Evolutionary conservation across 2,329 filamentous ascomycete species (phyloP), one percentile per base, ranked within the genome.

Genomic region (Diaporthe helianthi): DNA sequence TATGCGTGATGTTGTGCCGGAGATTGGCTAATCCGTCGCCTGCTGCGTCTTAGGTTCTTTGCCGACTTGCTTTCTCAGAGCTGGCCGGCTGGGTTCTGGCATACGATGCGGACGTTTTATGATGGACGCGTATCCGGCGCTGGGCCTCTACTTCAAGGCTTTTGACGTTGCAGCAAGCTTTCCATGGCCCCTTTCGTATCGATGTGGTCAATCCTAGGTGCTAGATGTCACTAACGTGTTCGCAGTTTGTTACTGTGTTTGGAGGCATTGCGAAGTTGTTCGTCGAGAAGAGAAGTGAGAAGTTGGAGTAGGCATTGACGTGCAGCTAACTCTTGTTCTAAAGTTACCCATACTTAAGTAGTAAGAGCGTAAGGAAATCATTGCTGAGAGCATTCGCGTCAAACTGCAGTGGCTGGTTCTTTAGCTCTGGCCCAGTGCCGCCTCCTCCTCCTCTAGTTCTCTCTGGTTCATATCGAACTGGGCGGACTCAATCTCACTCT

Each of bases 201-300:
- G 8, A 19, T n/a, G 0, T 46, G 12, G n/a, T n/a, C n/a, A n/a
- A n/a, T n/a, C n/a, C n/a, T n/a, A 15, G 36, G 13, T 22, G 4
- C n/a, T n/a, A n/a, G n/a, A n/a, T 19, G 9, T 1, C 15, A 1
- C 17, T 68, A 4, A 15, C 12, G 1, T 1, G 9, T 22, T 1
- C 2, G 2, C 15, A 70, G 69, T 70, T 65, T 33, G 58, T 70
- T 22, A 70, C 65, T 7, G 15, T 70, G 5, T 65, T 70, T 33
- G 69, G 69, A 1, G 44, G 51, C 33, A 68, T 68, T n/a, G 69
- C 46, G 0, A 70, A 70, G 44, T 10, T 70, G n/a, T 51, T 70
- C 3, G 0, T 60, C n/a, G 24, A n/a, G 17, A 68, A 68, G 19
- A 38, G 41, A 26, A 41, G 17, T 2, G 41, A 24, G 1, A 70